phyloP scores from a whole-genome alignment of 495 filamentous ascomycete genomes.

The Tetracladium setigerum region DNA sequence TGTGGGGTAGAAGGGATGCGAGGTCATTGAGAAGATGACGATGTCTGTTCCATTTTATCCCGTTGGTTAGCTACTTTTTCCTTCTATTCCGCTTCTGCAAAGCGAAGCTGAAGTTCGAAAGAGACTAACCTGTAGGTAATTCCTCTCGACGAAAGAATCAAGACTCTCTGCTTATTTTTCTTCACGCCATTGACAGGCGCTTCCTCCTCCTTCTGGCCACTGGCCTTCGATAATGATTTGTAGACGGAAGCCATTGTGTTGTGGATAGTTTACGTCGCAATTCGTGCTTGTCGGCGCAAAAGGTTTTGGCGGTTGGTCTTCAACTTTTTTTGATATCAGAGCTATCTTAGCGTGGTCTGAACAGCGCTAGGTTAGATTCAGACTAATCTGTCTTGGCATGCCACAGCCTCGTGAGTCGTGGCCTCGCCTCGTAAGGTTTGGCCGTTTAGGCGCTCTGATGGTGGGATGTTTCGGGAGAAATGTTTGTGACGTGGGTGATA shows the following conservation, averaged over 20 bases:
- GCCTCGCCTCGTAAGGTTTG: not conserved
- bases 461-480: not conserved
- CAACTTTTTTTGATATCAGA: slow-evolving; percentile 12
- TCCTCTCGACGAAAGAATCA: slow-evolving; percentile 84
- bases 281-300: slow-evolving; percentile 9
- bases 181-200: slow-evolving; percentile 37
- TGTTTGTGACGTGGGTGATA: no score
- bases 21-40: slow-evolving; percentile 90
- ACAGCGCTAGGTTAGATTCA: no score
- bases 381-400: not conserved
- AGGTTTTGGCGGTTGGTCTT: not conserved
- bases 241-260: slow-evolving; percentile 84
- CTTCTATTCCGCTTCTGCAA: not conserved
- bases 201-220: slow-evolving; percentile 29
- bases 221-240: slow-evolving; percentile 74
- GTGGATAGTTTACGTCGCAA: not conserved
- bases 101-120: not conserved
- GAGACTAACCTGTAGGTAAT: slow-evolving; percentile 71
- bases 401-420: not conserved
- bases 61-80: not conserved
- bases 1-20: slow-evolving; percentile 80
- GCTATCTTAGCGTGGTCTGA: slow-evolving; percentile 10
- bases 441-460: no score
- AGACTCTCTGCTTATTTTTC: slow-evolving; percentile 69
- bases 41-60: slow-evolving; percentile 47